A percentile compares a stretch with the other conserved stretches of the same genome.
These are phyloP conservation scores for Cornus florida DNA, from an alignment of 148 eudicot species.

Conservation along the genomic window DNA sequence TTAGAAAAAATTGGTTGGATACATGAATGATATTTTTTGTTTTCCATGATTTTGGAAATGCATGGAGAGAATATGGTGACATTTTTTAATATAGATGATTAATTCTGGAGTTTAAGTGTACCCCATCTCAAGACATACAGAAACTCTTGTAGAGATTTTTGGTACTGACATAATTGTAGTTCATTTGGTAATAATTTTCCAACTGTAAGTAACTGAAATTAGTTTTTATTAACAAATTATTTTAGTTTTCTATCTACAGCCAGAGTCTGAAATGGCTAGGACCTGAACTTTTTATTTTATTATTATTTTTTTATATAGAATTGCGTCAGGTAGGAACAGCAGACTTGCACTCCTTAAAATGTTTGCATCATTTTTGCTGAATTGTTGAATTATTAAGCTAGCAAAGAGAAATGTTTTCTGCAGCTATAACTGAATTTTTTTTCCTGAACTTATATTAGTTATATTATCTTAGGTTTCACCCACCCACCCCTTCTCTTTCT, in stretches of 20 bases:
- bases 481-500: background rate
- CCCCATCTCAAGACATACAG: background rate
- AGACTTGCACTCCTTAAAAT: background rate
- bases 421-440: background rate
- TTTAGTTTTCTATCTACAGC: background rate
- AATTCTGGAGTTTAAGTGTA: slow-evolving; percentile 1
- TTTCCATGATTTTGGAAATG: background rate
- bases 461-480: background rate
- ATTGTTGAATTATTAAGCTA: background rate
- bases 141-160: background rate
- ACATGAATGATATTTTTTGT: background rate
- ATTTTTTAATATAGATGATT: background rate
- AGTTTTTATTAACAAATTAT: background rate
- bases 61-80: background rate
- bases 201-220: background rate
- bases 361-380: too few species aligned
- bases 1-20: background rate
- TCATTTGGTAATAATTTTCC: background rate
- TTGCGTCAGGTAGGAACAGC: too few species aligned
- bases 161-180: background rate
- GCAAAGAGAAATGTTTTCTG: background rate
- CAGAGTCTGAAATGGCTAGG: too few species aligned
- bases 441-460: background rate
- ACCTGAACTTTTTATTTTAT: too few species aligned
- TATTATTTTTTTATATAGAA: too few species aligned